A percentile compares a stretch with the other conserved stretches of the same genome.
Conservation (phyloP, 2,329 filamentous ascomycete genomes). For the Fusarium abutilonis region DNA sequence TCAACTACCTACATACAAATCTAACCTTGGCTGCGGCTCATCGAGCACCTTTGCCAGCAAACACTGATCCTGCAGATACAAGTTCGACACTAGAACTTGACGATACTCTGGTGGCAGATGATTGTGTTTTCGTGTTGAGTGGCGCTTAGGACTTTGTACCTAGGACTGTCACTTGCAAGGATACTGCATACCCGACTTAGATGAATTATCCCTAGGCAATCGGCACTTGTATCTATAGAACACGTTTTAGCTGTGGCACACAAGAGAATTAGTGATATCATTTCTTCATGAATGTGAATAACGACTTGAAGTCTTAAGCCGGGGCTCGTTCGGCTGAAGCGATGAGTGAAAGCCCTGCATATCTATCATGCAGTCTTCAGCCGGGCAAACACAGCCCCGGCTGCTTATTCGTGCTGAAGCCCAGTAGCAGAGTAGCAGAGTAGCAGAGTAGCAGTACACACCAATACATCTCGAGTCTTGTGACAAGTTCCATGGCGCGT, state of each 20-base stretch:
- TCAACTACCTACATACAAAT: too few species aligned
- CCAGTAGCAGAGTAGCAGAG: not conserved
- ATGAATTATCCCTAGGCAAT: not conserved
- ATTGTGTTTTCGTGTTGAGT: not conserved
- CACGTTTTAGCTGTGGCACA: not conserved
- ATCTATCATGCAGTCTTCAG: constrained; percentile 3
- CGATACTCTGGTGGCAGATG: too few species aligned
- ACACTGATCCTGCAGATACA: too few species aligned
- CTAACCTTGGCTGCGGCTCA: too few species aligned
- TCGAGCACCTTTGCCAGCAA: too few species aligned
- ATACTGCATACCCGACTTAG: constrained; percentile 29
- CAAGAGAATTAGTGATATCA: not conserved
- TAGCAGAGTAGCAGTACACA: constrained; percentile 12
- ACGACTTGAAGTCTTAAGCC: not conserved
- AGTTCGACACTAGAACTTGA: too few species aligned
- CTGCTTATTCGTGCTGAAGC: constrained; percentile 15
- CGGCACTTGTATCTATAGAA: not conserved
- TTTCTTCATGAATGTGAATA: not conserved
- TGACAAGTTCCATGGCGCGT: constrained; percentile 20
- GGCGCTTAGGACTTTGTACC: not conserved
- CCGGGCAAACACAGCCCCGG: constrained; percentile 38
- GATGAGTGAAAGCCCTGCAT: constrained; percentile 16
- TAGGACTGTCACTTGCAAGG: constrained; percentile 11
- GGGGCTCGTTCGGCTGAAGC: constrained; percentile 10
- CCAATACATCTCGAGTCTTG: constrained; percentile 23